Evolutionary conservation across 345 rosid genomes (phyloP).

Genomic region (Camelina hispida): DNA sequence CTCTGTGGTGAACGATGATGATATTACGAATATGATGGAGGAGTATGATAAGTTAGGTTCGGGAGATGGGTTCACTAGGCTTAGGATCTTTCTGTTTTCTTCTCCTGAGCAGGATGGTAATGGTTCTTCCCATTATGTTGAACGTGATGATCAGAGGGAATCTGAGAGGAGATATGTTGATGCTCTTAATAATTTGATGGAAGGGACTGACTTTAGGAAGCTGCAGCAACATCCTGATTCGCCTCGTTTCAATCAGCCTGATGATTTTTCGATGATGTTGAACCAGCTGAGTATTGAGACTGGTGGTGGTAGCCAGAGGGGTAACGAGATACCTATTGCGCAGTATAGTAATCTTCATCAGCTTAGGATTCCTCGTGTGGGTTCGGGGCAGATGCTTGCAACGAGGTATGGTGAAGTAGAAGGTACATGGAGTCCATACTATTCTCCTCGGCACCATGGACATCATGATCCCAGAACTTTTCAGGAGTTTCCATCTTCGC

Average conservation of each 20-base stretch:
- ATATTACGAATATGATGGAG: constrained; percentile 96
- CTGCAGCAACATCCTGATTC: constrained; percentile 64
- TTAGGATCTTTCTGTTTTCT: constrained; percentile 88
- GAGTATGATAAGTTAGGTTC: constrained; percentile 94
- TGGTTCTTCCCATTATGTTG: constrained; percentile 57
- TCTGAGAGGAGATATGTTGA: constrained; percentile 94
- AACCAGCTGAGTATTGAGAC: constrained; percentile 62
- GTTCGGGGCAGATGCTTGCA: constrained; percentile 52
- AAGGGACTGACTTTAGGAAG: constrained; percentile 67
- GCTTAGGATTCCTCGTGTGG: constrained; percentile 49
- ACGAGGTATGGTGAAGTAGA: constrained; percentile 81
- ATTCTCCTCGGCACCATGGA: constrained; percentile 88
- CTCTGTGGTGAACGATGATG: constrained; percentile 93
- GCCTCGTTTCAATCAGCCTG: constrained; percentile 46
- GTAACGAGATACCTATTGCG: constrained; percentile 54
- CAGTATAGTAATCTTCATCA: constrained; percentile 62
- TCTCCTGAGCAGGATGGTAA: constrained; percentile 66
- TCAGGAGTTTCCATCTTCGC: constrained; percentile 75
- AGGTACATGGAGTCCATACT: constrained; percentile 62
- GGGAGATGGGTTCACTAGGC: constrained; percentile 90
- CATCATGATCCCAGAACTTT: constrained; percentile 70
- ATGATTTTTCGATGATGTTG: constrained; percentile 49
- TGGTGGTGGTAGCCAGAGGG: constrained; percentile 62
- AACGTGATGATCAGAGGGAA: constrained; percentile 85
- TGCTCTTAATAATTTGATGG: constrained; percentile 85